Conservation (phyloP, 345 rosid genomes). For the Eucalyptus polyanthemos region DNA sequence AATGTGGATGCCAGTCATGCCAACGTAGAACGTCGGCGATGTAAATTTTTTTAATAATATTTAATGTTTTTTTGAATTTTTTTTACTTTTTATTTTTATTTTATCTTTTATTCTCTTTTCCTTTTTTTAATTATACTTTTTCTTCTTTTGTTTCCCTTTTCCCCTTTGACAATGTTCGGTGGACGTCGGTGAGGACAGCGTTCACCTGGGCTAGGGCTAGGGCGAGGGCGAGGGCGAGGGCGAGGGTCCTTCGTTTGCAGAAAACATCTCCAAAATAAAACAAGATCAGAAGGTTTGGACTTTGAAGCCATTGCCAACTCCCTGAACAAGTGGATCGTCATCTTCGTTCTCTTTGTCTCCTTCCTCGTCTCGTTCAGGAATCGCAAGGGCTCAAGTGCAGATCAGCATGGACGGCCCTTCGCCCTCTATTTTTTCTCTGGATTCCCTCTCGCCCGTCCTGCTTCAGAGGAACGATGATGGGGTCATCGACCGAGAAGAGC, state of each 20-base stretch:
- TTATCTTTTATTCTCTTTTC: no score
- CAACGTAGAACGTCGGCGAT: accelerated
- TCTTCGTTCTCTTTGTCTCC: neutral
- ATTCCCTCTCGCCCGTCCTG: neutral
- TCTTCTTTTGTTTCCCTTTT: no score
- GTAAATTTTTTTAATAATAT: no score
- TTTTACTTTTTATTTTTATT: no score
- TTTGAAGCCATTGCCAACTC: neutral
- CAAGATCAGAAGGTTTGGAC: neutral
- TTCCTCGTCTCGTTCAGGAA: neutral
- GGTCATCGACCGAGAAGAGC: neutral
- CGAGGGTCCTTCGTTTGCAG: neutral
- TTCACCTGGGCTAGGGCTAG: no score
- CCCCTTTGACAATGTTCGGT: no score
- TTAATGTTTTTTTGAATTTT: no score
- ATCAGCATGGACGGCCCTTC: neutral
- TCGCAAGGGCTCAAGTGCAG: neutral
- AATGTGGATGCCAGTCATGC: accelerated
- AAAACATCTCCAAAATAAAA: neutral
- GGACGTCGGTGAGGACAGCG: no score
- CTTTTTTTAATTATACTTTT: accelerated
- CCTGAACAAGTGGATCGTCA: neutral
- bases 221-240: no score
- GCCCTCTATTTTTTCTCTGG: neutral
- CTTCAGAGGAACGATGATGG: neutral